Evolutionary conservation across 73 alveolate genomes (phyloP).

Genomic region (Paramecium sonneborni): DNA sequence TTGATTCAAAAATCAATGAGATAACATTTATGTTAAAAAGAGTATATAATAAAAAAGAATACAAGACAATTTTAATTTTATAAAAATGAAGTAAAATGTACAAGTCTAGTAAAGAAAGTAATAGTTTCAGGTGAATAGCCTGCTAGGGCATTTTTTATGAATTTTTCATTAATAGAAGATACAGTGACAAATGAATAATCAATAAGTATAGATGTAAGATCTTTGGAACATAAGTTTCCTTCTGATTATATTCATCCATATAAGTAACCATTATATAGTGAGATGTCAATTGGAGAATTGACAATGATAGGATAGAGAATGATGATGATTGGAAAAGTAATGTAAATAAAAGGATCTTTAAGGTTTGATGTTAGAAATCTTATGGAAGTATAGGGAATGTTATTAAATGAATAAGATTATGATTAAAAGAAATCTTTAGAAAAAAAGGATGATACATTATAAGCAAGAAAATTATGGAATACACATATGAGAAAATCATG

Average conservation of each 20-base stretch:
- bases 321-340: constrained; percentile 1
- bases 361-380: constrained; percentile 36
- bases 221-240: constrained; percentile 16
- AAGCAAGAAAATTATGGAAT: constrained; percentile 43
- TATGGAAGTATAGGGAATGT: constrained; percentile 49
- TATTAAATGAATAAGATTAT: background rate
- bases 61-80: background rate
- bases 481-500: background rate
- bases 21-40: background rate
- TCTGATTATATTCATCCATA: constrained; percentile 19
- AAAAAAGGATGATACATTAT: constrained; percentile 9
- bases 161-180: background rate
- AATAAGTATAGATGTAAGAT: constrained; percentile 17
- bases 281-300: background rate
- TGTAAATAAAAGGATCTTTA: background rate
- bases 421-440: background rate
- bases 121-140: background rate
- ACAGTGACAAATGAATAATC: background rate
- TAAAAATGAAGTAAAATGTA: background rate
- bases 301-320: constrained; percentile 11
- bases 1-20: background rate
- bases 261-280: constrained; percentile 5
- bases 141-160: constrained; percentile 36
- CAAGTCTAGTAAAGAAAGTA: constrained; percentile 13
- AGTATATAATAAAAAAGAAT: background rate